Evolutionary conservation across 2,329 filamentous ascomycete species (phyloP), one percentile per base, ranked within the genome.

Genomic region (Hypoxylon sp.): DNA sequence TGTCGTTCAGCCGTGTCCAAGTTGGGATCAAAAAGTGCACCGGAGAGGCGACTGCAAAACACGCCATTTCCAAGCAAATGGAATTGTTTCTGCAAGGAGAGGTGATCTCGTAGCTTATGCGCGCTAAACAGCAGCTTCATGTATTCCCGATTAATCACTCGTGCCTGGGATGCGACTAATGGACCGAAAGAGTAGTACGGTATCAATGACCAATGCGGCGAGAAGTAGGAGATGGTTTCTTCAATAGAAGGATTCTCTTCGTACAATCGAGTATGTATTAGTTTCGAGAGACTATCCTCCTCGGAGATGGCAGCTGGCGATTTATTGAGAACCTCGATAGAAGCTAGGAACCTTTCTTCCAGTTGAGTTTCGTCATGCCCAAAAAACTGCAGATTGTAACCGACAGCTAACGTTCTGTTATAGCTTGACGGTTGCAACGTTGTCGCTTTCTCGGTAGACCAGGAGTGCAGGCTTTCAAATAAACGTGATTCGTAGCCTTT

Each of bases 51-150:
- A 40, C 87, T 88, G 42, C 88, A 86, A 68, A 97, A 97, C 11
- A 90, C 78, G 4, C 91, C 91, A 62, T 94, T 91, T 2, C 91
- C 89, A 5, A 97, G 77, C 1, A 97, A 79, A 42, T 95, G 89
- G 59, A 94, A 97, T 31, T 87, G 82, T 51, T 83, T 84, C 63
- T 96, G 91, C 1, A 96, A 67, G 3, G 78, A 77, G 0, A 97
- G 73, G 65, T 97, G 91, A 1, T 81, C 75, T 11, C 83, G 81
- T 3, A 99, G 72, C 7, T 83, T 76, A 65, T 96, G 89, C 4
- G 84, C 78, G 12, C 80, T 80, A 67, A 97, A 95, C 13, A 97
- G 80, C 6, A 95, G 75, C 43, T 72, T 75, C 62, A 96, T 81
- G 48, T 89, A 89, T 42, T 89, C 87, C 20, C 83, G 83, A 60